These are phyloP conservation scores for Cyclotella choctawhatcheeana DNA, from an alignment of 108 stramenopile genomes.

Conservation along the genomic window DNA sequence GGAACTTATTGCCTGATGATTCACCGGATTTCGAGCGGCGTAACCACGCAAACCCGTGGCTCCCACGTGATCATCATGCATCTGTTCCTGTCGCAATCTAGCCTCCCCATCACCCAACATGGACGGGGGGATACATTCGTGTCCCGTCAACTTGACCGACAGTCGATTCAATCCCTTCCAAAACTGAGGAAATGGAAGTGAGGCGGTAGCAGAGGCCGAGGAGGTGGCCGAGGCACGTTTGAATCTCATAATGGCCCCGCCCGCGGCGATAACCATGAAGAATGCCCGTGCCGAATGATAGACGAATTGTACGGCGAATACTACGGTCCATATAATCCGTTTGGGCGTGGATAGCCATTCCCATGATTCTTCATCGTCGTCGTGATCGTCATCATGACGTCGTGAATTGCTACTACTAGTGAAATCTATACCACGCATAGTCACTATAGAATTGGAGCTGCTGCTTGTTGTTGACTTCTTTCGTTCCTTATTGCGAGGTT, in stretches of 20 bases:
- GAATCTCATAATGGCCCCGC: conserved; percentile 49
- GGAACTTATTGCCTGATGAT: background rate
- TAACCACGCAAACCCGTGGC: conserved; percentile 51
- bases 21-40: background rate
- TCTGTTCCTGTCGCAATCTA: conserved; percentile 25
- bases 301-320: conserved; percentile 26
- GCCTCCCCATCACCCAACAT: conserved; percentile 46
- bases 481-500: too few relatives aligned
- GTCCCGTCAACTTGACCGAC: conserved; percentile 22
- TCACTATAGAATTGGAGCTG: background rate
- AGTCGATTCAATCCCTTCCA: conserved; percentile 45
- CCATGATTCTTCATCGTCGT: conserved; percentile 2
- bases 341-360: conserved; percentile 31
- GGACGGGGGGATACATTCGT: conserved; percentile 40
- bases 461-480: conserved; percentile 10
- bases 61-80: conserved; percentile 44
- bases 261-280: conserved; percentile 42
- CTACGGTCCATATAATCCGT: conserved; percentile 16
- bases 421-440: conserved; percentile 1
- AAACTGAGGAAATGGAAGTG: conserved; percentile 45
- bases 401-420: too few relatives aligned
- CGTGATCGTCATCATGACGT: too few relatives aligned
- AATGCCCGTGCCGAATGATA: conserved; percentile 27
- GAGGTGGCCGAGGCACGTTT: conserved; percentile 49
- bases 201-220: conserved; percentile 24